Base-by-base conservation (phyloP, 1,284 basidiomycete genomes). In the Earliella scabrosa region DNA sequence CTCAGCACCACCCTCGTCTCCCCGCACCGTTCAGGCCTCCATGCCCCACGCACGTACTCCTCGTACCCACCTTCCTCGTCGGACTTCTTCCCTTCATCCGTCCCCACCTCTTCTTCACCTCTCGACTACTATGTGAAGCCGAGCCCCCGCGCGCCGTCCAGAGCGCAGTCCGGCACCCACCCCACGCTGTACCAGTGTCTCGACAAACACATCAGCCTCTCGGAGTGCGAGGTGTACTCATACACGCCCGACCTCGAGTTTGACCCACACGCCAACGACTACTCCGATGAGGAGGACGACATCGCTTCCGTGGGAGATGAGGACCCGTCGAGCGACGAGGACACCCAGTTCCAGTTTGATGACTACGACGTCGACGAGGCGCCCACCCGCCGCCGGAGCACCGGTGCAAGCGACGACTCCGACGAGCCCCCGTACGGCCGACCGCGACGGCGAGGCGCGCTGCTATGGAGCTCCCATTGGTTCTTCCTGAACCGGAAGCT, bases 401-500 rank as follows among this genome's bases (percentile, higher is more conserved):
- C 72, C 61, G 69, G 75, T 13, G 63, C 64, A 7, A 68, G 70
- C 51, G 69, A 72, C 51, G 72, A 71, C 24, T 62, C 63, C 7
- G 65, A 66, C 51, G 56, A 54, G 44, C 57, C 34, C 16, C 50
- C 48, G 7, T 31, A 34, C 14, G 27, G 47, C 11, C 35, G 46
- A 35, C 59, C 44, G 56, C 68, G 36, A 53, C 75, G 77, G 52
- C 68, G 77, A 14, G 94, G 94, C n/a, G 91, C 94, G 4, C 78
- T 98, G 55, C 80, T 98, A 6, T 98, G 96, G 97, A 95, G 93
- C 32, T 95, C 93, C 14, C 95, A 98, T 71, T 97, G 95, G 86
- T 98, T 99, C 79, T 97, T 99, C 79, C 82, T 96, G 71, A 97
- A 96, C 78, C 85, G 90, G 70, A 97, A 94, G 71, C 77, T 88